Percentiles rank a stretch among this genome's conserved stretches.
Conservation (phyloP, 768 basidiomycete species). For the Mycena maculata region DNA sequence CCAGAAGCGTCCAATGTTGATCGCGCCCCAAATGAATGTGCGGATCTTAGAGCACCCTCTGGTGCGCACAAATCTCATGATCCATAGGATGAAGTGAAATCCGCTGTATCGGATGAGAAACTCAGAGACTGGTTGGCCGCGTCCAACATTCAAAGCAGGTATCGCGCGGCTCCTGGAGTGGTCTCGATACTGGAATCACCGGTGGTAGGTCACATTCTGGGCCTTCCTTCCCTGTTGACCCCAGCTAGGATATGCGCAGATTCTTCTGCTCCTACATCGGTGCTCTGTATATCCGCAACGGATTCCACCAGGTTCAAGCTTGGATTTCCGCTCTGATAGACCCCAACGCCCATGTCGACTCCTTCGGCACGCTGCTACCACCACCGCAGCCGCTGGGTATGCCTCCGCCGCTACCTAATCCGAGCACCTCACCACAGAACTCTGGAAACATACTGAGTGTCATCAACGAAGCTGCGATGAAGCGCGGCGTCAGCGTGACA, state of each 20-base stretch:
- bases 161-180: conserved; percentile 59
- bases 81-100: conserved; percentile 40
- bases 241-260: conserved; percentile 61
- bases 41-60: conserved; percentile 27
- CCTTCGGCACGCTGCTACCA: conserved; percentile 34
- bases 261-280: conserved; percentile 75
- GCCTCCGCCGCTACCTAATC: conserved; percentile 24
- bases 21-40: conserved; percentile 58
- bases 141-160: conserved; percentile 65
- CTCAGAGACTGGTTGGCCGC: conserved; percentile 61
- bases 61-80: background rate
- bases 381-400: conserved; percentile 19
- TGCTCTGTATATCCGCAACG: conserved; percentile 71
- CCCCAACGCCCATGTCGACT: conserved; percentile 50
- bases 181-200: conserved; percentile 50
- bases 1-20: conserved; percentile 55
- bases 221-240: conserved; percentile 15
- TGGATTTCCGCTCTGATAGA: conserved; percentile 72
- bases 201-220: conserved; percentile 39
- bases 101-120: conserved; percentile 51
- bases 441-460: conserved; percentile 59
- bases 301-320: conserved; percentile 57
- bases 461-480: conserved; percentile 20
- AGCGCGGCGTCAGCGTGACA: conserved; percentile 50
- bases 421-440: conserved; percentile 38